phyloP scores from a whole-genome alignment of 805 yeast genomes.

The Ogataea zsoltii region DNA sequence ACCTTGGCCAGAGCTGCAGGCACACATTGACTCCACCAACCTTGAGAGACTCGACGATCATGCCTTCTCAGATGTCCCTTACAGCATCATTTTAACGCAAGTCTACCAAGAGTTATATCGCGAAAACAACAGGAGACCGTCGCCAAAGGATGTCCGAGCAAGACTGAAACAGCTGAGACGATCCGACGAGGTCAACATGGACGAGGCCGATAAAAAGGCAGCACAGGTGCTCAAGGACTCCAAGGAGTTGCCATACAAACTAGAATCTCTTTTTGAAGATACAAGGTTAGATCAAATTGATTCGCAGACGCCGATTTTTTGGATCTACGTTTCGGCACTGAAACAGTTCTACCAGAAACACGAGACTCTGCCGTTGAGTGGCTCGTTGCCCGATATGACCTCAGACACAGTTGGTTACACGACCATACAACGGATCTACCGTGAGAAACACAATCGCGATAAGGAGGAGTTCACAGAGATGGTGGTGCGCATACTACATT shows the following conservation, averaged over 20 bases:
- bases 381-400: slow-evolving; percentile 86
- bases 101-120: slow-evolving; percentile 45
- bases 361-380: slow-evolving; percentile 64
- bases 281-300: slow-evolving; percentile 24
- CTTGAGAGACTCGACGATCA: slow-evolving; percentile 45
- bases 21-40: slow-evolving; percentile 51
- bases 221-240: slow-evolving; percentile 44
- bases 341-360: slow-evolving; percentile 45
- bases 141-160: slow-evolving; percentile 22
- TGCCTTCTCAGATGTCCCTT: slow-evolving; percentile 68
- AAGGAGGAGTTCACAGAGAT: slow-evolving; percentile 36
- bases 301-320: slow-evolving; percentile 44
- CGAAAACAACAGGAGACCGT: slow-evolving; percentile 25
- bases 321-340: slow-evolving; percentile 63
- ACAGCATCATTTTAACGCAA: slow-evolving; percentile 58
- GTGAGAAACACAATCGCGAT: slow-evolving; percentile 52
- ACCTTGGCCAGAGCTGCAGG: slow-evolving; percentile 71
- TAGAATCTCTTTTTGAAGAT: slow-evolving; percentile 28
- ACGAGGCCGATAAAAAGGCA: slow-evolving; percentile 39
- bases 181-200: slow-evolving; percentile 38
- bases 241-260: slow-evolving; percentile 32
- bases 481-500: slow-evolving; percentile 30
- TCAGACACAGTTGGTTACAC: slow-evolving; percentile 52
- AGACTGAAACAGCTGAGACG: slow-evolving; percentile 12
- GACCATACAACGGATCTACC: slow-evolving; percentile 1